phyloP scores from a whole-genome alignment of 208 protist genomes.

The Leishmania aethiopica region DNA sequence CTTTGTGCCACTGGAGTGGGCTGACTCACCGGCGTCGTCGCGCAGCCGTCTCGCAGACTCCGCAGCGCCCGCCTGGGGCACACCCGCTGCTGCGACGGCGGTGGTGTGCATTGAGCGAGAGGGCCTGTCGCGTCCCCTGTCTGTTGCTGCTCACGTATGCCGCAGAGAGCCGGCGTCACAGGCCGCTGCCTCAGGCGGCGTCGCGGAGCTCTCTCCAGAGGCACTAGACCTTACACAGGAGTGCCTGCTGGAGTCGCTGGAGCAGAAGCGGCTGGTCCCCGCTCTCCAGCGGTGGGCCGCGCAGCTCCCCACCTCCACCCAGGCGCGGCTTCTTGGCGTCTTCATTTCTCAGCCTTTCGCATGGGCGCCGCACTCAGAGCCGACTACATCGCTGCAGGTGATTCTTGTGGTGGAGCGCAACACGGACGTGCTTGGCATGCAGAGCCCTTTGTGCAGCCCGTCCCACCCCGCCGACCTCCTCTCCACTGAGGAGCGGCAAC shows the following conservation, averaged over 20 bases:
- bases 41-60: neutral
- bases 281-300: conserved; percentile 62
- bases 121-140: neutral
- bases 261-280: conserved; percentile 72
- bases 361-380: neutral
- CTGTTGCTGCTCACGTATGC: neutral
- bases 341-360: conserved; percentile 55
- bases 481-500: conserved; percentile 66
- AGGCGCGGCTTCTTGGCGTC: conserved; percentile 38
- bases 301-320: conserved; percentile 43
- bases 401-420: conserved; percentile 54
- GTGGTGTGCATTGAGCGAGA: conserved; percentile 3
- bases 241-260: conserved; percentile 69
- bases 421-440: conserved; percentile 38
- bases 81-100: neutral
- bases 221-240: neutral
- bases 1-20: conserved; percentile 19
- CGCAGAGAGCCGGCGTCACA: neutral
- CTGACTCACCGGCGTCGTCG: neutral
- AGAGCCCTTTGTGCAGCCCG: conserved; percentile 67
- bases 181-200: neutral
- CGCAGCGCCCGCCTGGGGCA: neutral
- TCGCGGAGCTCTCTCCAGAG: neutral
- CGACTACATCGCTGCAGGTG: conserved; percentile 38
- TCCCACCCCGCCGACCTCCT: conserved; percentile 58